Conservation (phyloP, 139 green algal species). For the Chara braunii region DNA sequence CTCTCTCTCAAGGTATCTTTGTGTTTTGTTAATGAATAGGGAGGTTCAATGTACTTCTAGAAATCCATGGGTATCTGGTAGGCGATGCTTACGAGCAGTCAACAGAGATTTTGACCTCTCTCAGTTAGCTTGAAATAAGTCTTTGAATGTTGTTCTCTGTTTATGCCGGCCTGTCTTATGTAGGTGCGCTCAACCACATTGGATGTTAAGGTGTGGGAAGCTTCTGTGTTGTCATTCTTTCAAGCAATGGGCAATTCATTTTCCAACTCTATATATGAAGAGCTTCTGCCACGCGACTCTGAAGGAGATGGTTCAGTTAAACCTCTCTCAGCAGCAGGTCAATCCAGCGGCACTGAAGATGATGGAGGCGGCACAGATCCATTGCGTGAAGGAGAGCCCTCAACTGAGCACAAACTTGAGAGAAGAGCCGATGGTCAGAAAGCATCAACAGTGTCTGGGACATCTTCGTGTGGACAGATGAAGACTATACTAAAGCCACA, state of each 20-base stretch:
- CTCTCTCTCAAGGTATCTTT: conserved; percentile 1
- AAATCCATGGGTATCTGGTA: no score
- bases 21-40: no score
- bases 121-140: no score
- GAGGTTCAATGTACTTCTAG: no score
- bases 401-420: background rate
- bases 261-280: conserved; percentile 32
- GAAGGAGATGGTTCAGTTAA: background rate
- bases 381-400: background rate
- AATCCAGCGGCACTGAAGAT: background rate
- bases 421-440: background rate
- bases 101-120: no score
- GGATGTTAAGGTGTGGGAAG: conserved; percentile 43
- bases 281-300: background rate
- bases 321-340: background rate
- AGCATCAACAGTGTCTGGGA: background rate
- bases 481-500: conserved; percentile 13
- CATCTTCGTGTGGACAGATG: no score
- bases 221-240: conserved; percentile 29
- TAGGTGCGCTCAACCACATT: conserved; percentile 38
- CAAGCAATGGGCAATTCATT: conserved; percentile 30
- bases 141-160: no score
- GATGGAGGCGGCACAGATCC: background rate
- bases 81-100: no score
- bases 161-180: background rate